These are phyloP conservation scores for Grigorovia yakushimaensis DNA, from an alignment of 805 yeast genomes.

Conservation along the genomic window DNA sequence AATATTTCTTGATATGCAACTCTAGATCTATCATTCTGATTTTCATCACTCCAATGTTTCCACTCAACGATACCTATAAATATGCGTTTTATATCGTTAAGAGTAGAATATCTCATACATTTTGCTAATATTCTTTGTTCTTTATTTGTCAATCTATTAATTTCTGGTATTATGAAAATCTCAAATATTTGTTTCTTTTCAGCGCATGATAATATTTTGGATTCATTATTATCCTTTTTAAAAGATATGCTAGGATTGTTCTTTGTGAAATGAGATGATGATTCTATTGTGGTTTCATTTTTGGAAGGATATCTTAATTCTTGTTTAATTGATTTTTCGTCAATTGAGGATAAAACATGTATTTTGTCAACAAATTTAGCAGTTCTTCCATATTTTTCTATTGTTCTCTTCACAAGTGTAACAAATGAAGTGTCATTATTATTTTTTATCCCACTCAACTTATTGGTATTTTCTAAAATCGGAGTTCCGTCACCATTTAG, in stretches of 20 bases:
- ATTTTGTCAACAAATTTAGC: background rate
- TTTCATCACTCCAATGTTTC: background rate
- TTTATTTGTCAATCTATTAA: slow-evolving; percentile 7
- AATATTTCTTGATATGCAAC: slow-evolving; percentile 2
- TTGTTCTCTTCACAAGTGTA: background rate
- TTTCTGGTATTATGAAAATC: slow-evolving; percentile 12
- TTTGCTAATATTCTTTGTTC: slow-evolving; percentile 11
- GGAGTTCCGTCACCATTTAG: background rate
- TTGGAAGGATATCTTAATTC: background rate
- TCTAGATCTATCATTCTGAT: background rate
- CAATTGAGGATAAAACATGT: background rate
- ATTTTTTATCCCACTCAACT: background rate
- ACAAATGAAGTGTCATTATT: background rate
- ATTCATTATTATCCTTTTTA: background rate
- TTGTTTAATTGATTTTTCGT: background rate
- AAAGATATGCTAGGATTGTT: background rate
- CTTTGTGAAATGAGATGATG: background rate
- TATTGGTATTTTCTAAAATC: background rate
- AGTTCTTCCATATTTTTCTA: background rate
- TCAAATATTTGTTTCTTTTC: background rate
- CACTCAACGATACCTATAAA: slow-evolving; percentile 10
- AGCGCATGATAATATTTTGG: background rate
- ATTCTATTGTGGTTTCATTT: background rate
- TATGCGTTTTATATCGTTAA: background rate
- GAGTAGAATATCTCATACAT: slow-evolving; percentile 5